Conservation (phyloP, 257 asterid genomes). For the Verbascum thapsus region DNA sequence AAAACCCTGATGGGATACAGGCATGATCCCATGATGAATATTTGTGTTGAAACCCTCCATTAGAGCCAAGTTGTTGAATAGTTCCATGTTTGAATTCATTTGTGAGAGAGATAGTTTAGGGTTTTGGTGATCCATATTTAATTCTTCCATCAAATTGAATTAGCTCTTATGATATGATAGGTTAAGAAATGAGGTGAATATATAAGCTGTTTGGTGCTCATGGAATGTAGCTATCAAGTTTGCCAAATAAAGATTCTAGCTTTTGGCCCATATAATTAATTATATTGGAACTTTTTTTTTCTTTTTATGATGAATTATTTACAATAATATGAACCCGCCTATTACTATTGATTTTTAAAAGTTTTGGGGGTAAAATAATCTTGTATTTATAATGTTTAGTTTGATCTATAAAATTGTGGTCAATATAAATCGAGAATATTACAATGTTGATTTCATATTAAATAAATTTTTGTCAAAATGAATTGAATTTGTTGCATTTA, state of each 20-base stretch:
- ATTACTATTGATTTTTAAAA: too few species aligned
- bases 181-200: too few species aligned
- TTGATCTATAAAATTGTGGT: too few species aligned
- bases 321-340: neutral
- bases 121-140: conserved; percentile 38
- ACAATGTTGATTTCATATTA: too few species aligned
- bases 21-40: conserved; percentile 39
- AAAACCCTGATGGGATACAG: conserved; percentile 36
- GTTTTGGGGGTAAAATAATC: too few species aligned
- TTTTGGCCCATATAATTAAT: conserved; percentile 37
- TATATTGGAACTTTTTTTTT: neutral
- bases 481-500: too few species aligned
- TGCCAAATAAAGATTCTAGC: conserved; percentile 28
- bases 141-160: too few species aligned
- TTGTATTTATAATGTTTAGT: too few species aligned
- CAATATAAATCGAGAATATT: too few species aligned
- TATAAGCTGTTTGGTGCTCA: conserved; percentile 28
- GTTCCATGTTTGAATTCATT: conserved; percentile 44
- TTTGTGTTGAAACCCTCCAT: conserved; percentile 44
- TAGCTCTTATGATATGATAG: too few species aligned
- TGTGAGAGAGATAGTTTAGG: conserved; percentile 39
- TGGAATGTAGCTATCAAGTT: conserved; percentile 35
- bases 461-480: too few species aligned
- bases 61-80: conserved; percentile 44
- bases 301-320: neutral